phyloP scores from a whole-genome alignment of 495 filamentous ascomycete species.

The Chaetomidium leptoderma region DNA sequence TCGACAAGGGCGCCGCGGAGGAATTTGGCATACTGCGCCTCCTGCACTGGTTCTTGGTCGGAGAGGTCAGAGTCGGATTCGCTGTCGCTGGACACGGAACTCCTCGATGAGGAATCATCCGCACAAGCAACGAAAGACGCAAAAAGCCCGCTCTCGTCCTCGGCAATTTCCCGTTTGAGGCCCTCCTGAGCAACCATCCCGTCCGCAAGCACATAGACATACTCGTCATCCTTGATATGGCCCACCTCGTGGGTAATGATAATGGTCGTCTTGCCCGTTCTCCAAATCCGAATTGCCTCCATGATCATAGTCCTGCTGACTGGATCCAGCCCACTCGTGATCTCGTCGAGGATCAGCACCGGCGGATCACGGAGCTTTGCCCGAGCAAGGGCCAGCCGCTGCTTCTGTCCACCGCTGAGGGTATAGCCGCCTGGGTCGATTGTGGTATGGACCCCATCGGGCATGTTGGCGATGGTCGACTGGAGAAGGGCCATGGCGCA shows the following conservation, averaged over 20 bases:
- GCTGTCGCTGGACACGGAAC: not conserved
- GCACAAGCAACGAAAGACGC: conserved; percentile 28
- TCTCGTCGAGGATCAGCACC: conserved; percentile 84
- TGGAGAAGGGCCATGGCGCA: conserved; percentile 66
- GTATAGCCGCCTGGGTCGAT: conserved; percentile 66
- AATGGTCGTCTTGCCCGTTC: conserved; percentile 77
- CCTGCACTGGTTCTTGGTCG: conserved; percentile 9
- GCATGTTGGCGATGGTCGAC: conserved; percentile 65
- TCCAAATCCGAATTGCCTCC: conserved; percentile 67
- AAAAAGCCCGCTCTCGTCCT: conserved; percentile 33
- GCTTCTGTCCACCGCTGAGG: conserved; percentile 82
- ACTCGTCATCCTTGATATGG: conserved; percentile 70
- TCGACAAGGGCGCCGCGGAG: conserved; percentile 16
- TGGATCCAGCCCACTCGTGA: conserved; percentile 77
- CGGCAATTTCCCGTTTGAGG: conserved; percentile 34
- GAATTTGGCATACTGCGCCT: conserved; percentile 17
- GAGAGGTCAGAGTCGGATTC: not conserved
- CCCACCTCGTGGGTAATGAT: conserved; percentile 89
- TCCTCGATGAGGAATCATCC: conserved; percentile 14
- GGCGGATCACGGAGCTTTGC: conserved; percentile 73
- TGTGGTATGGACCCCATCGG: conserved; percentile 67
- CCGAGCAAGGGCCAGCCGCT: conserved; percentile 69
- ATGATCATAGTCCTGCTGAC: conserved; percentile 64
- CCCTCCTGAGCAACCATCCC: conserved; percentile 69
- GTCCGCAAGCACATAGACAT: conserved; percentile 73